phyloP scores from a whole-genome alignment of 805 yeast genomes.

The Millerago galiae region DNA sequence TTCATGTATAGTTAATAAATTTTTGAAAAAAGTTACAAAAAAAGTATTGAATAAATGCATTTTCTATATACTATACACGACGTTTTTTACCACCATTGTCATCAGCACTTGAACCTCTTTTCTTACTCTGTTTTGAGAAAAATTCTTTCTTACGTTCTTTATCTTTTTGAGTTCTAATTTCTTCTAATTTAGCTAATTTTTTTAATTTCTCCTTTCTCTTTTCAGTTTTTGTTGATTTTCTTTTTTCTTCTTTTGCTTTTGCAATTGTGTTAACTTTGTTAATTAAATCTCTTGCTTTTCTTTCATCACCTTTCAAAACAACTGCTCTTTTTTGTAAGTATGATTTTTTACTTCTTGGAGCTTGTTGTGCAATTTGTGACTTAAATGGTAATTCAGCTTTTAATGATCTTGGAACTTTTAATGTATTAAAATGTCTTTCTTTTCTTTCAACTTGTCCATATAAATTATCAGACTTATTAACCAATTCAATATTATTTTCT shows the following conservation, averaged over 20 bases:
- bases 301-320: constrained; percentile 85
- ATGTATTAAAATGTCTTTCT: constrained; percentile 80
- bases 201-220: constrained; percentile 71
- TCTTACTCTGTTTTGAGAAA: constrained; percentile 66
- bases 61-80: constrained; percentile 10
- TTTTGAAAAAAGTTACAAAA: background rate
- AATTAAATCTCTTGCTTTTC: constrained; percentile 84
- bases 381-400: constrained; percentile 81
- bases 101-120: constrained; percentile 33
- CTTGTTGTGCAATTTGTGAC: constrained; percentile 67
- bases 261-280: constrained; percentile 81
- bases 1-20: background rate
- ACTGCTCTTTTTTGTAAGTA: constrained; percentile 91
- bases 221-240: constrained; percentile 63
- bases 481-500: constrained; percentile 58
- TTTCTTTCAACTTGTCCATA: constrained; percentile 73
- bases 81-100: constrained; percentile 26
- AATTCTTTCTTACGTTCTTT: constrained; percentile 82
- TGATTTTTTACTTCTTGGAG: constrained; percentile 79
- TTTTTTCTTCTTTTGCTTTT: constrained; percentile 78
- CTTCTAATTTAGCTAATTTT: constrained; percentile 70
- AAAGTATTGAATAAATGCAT: background rate
- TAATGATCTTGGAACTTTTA: constrained; percentile 77
- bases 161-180: constrained; percentile 64
- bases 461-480: constrained; percentile 44